phyloP scores from a whole-genome alignment of 257 asterid species.

The Solanum virginianum region DNA sequence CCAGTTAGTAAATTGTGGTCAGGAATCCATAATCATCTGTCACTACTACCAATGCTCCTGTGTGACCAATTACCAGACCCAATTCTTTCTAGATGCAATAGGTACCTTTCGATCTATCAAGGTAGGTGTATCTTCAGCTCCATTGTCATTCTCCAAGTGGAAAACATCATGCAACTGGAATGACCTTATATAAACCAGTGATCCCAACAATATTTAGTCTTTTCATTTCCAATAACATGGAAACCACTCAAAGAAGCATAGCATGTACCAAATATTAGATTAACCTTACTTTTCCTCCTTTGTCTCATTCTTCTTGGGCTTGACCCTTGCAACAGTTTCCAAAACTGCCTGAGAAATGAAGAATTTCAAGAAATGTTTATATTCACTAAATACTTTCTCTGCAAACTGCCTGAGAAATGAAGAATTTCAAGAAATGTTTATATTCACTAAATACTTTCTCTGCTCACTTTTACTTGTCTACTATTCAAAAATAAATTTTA shows the following conservation, averaged over 20 bases:
- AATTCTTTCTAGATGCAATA: background rate
- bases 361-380: background rate
- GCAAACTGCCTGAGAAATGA: conserved; percentile 62
- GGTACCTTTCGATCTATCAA: conserved; percentile 65
- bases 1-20: background rate
- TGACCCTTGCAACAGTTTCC: conserved; percentile 81
- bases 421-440: background rate
- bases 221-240: background rate
- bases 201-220: conserved; percentile 4
- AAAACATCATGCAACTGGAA: conserved; percentile 74
- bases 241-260: background rate
- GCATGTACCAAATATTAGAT: background rate
- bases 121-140: conserved; percentile 66
- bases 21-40: background rate
- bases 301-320: conserved; percentile 78
- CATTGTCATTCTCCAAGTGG: conserved; percentile 49
- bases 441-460: background rate
- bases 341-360: conserved; percentile 60
- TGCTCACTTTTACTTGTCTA: background rate
- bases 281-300: conserved; percentile 59
- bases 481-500: too few relatives aligned
- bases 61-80: background rate
- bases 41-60: background rate
- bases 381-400: background rate
- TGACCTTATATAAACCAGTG: conserved; percentile 26